Evolutionary conservation across 352 stramenopile species (phyloP).

Genomic region (Phytophthora pisi): DNA sequence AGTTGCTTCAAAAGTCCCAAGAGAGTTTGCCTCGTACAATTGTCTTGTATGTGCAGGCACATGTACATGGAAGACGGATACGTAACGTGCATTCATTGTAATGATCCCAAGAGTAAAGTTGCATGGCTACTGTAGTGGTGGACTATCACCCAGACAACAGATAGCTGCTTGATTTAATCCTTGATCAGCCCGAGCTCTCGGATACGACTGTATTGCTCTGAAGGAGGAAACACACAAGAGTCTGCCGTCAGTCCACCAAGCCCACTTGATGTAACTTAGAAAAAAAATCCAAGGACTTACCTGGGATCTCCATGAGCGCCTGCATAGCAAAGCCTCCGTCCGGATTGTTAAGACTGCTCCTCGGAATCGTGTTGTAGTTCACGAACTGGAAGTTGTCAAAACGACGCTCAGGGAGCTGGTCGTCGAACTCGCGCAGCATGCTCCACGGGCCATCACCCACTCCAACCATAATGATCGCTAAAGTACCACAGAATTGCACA

Average conservation of each 20-base stretch:
- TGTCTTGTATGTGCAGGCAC: too few relatives aligned
- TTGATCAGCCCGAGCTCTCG: slow-evolving; percentile 53
- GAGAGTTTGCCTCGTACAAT: background rate
- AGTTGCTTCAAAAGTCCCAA: too few relatives aligned
- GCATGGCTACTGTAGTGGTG: background rate
- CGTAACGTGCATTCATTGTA: background rate
- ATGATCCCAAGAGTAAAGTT: background rate
- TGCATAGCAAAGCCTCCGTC: slow-evolving; percentile 51
- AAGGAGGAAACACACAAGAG: slow-evolving; percentile 7
- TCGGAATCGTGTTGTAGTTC: slow-evolving; percentile 69
- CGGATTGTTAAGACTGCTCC: slow-evolving; percentile 40
- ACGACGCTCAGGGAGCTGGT: slow-evolving; percentile 59
- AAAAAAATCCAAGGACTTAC: slow-evolving; percentile 39
- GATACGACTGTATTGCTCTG: slow-evolving; percentile 71
- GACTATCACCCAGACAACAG: too few relatives aligned
- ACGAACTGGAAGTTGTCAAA: slow-evolving; percentile 91
- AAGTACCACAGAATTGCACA: slow-evolving; percentile 12
- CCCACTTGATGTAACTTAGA: background rate
- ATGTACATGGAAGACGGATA: background rate
- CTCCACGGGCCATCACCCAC: slow-evolving; percentile 82
- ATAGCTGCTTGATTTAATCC: slow-evolving; percentile 6
- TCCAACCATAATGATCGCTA: slow-evolving; percentile 67
- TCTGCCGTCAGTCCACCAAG: slow-evolving; percentile 27
- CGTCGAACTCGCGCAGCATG: slow-evolving; percentile 81
- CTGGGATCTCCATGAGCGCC: slow-evolving; percentile 56